phyloP scores from a whole-genome alignment of 108 stramenopile genomes.

The Fistulifera pelliculosa region DNA sequence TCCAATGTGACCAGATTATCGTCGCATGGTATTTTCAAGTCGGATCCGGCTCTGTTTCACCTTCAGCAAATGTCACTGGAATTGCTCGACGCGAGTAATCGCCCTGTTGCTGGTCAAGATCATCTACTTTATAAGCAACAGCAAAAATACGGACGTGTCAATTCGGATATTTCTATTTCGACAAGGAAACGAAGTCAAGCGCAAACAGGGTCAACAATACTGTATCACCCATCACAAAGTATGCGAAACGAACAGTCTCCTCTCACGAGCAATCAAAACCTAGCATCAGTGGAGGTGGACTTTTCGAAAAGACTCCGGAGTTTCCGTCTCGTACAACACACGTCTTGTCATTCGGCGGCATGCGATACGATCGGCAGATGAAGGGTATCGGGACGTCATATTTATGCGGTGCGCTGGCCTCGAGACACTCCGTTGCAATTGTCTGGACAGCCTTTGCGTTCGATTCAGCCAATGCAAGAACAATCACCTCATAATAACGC shows the following conservation, averaged over 20 bases:
- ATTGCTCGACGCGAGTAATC: not conserved
- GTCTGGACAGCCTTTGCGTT: not conserved
- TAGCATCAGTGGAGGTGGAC: no score
- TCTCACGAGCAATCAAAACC: no score
- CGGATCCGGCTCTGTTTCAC: no score
- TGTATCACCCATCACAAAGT: no score
- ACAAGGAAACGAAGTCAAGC: not conserved
- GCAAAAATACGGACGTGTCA: not conserved
- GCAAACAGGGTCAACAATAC: not conserved
- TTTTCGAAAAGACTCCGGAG: not conserved
- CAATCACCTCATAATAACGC: constrained; percentile 5
- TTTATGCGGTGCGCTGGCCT: constrained; percentile 47
- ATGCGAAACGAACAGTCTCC: no score
- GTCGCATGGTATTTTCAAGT: no score
- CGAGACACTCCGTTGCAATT: constrained; percentile 1
- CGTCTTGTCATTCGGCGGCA: constrained; percentile 25
- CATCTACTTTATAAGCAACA: constrained; percentile 23
- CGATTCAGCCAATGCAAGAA: constrained; percentile 6
- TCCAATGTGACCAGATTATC: no score
- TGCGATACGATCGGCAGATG: constrained; percentile 16
- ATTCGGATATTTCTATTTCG: not conserved
- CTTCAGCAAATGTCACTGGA: no score
- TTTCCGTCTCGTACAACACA: constrained; percentile 15
- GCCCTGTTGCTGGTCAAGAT: constrained; percentile 12
- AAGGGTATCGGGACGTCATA: constrained; percentile 19